Conservation (phyloP, 495 filamentous ascomycete genomes). For the Gamarada debralockiae region DNA sequence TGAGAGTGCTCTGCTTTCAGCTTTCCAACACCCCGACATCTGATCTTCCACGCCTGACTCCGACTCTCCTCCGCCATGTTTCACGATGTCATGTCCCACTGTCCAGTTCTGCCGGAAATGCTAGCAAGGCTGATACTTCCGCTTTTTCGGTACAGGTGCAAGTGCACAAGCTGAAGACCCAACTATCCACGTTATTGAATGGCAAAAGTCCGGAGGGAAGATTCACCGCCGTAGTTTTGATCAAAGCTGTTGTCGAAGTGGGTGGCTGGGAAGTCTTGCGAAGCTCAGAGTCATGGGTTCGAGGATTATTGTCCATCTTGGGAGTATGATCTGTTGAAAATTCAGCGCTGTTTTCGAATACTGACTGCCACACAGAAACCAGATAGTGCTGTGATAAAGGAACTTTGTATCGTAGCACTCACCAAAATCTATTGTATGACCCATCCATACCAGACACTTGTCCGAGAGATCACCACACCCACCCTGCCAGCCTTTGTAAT, state of each 20-base stretch:
- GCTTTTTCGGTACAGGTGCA: slow-evolving; percentile 56
- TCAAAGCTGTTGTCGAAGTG: slow-evolving; percentile 76
- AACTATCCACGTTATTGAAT: slow-evolving; percentile 69
- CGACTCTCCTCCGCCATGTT: slow-evolving; percentile 57
- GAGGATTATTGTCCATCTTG: slow-evolving; percentile 64
- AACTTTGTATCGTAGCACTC: slow-evolving; percentile 68
- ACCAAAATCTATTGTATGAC: slow-evolving; percentile 79
- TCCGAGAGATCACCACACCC: slow-evolving; percentile 86
- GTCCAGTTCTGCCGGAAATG: slow-evolving; percentile 41
- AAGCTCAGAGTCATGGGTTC: slow-evolving; percentile 65
- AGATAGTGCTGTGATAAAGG: slow-evolving; percentile 67
- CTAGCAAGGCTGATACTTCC: slow-evolving; percentile 45
- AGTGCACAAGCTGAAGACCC: slow-evolving; percentile 75
- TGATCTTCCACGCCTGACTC: slow-evolving; percentile 60
- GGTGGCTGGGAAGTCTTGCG: slow-evolving; percentile 77
- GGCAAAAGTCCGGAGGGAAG: slow-evolving; percentile 67
- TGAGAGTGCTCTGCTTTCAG: slow-evolving; percentile 64
- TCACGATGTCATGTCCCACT: slow-evolving; percentile 56
- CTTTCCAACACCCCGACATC: slow-evolving; percentile 58
- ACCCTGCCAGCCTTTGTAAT: slow-evolving; percentile 70
- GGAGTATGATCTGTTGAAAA: slow-evolving; percentile 44
- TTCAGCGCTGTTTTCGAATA: neutral
- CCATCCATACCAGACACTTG: slow-evolving; percentile 72
- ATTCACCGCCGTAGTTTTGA: slow-evolving; percentile 70
- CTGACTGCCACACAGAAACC: slow-evolving; percentile 50